Base-by-base conservation (phyloP, 129 eudicot species). In the Chrysanthemum seticuspe region DNA sequence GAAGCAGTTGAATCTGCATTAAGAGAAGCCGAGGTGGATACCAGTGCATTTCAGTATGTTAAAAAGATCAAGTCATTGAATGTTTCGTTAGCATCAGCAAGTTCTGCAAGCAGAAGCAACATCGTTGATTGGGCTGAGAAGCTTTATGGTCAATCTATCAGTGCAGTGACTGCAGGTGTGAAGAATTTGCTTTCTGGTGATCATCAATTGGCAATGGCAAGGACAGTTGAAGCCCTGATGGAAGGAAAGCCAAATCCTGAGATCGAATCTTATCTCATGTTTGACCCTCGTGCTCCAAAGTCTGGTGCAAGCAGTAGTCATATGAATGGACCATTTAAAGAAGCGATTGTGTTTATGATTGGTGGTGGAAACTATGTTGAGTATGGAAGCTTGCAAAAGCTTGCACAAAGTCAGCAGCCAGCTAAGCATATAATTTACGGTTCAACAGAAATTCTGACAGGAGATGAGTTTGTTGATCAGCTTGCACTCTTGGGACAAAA, bases 211-310 rank as follows among this genome's bases (percentile, higher is more conserved):
- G 97, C 97, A 40, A 68, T 94, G 82, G 78, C 96, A 4, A 88
- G 96, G 68, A 85, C 87, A 3, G 99, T 94, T 40, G 97, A 94
- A 77, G 94, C 97, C 54, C 68, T 94, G 74, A 94, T 94, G 97
- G 97, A 94, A 69, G 99, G 97, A 56, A 94, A 76, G 59, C 91
- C 96, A 23, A 86, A 86, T 76, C 99, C 99, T 12, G 99, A 90
- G 58, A 90, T 85, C 4, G 99, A 94, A 6, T 90, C 96, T 19
- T 94, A 88, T 67, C 88, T 86, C 34, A 57, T 86, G 78, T 86
- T 94, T 45, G 99, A 94, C 80, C 99, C 99, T n/a, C 94, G 97
- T 73, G 91, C 97, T 36, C 97, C 99, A 49, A 94, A 94, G 84
- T 90, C 97, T n/a, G 90, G 82, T 4, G 25, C 86, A 9, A 76